Base-by-base conservation (phyloP, 1,284 basidiomycete genomes). In the Trametes polyzona region DNA sequence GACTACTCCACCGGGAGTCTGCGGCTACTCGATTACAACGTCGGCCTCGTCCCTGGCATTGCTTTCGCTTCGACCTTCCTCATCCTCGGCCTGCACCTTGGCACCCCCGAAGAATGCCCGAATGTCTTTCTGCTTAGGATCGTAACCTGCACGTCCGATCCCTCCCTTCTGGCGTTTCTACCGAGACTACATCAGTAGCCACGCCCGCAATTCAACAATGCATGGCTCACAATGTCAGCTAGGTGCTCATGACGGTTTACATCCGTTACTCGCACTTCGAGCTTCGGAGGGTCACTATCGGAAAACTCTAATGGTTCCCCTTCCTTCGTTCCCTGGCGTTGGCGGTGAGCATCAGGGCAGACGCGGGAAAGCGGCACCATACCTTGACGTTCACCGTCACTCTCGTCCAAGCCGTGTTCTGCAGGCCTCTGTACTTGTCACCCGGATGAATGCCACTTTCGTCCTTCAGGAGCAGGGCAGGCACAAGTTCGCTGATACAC, bases 111-210 rank as follows among this genome's bases (percentile, higher is more conserved):
- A 92, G 76, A 93, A 94, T 4, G 83, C 81, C 16, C 88, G 82
- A 55, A 95, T 86, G 65, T 87, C 84, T 62, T 82, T 79, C 70
- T 95, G 93, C 56, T 83, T 84, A 29, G 86, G 83, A 67, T 96
- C 93, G 65, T 87, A 81, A 1, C 84, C 83, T 9, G 81, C 72
- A 41, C 84, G 88, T 3, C 90, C 88, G 41, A 93, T 88, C 0
- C 93, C 93, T 0, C 90, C 91, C 57, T 81, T 82, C 69, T 93
- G 92, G 6, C 91, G 83, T 60, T 81, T 82, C 89, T 91, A n/a
- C 14, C n/a, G n/a, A n/a, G 63, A 52, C 16, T 48, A 7, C 2
- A 1, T 8, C 10, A 32, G 26, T 36, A 19, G 60, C 33, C 36
- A 43, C 21, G 10, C 8, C 3, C 2, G 10, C n/a, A 39, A 4